Evolutionary conservation across 2,329 filamentous ascomycete genomes (phyloP).

Genomic region (Penicillium expansum): DNA sequence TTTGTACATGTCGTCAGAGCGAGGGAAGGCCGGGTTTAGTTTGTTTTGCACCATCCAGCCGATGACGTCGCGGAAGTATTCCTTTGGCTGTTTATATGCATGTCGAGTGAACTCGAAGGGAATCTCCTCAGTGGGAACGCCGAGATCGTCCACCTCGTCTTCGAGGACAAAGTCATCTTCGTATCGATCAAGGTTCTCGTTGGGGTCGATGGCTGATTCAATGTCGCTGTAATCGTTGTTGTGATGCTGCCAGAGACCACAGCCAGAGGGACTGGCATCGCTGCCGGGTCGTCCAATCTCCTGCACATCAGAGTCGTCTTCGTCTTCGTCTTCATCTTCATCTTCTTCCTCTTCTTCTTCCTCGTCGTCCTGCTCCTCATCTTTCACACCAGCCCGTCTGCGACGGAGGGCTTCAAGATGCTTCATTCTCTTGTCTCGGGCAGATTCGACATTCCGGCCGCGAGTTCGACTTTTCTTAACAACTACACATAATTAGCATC

Average conservation of each 20-base stretch:
- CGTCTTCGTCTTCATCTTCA: conserved; percentile 1
- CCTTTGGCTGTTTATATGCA: conserved; percentile 64
- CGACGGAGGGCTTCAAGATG: conserved; percentile 45
- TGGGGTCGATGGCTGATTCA: conserved; percentile 26
- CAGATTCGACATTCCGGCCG: conserved; percentile 39
- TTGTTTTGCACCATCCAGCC: conserved; percentile 82
- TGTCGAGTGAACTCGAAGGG: conserved; percentile 68
- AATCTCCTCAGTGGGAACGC: conserved; percentile 57
- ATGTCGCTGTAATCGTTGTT: conserved; percentile 31
- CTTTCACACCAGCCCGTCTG: conserved; percentile 42
- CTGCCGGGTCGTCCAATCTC: conserved; percentile 4
- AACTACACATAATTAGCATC: conserved; percentile 22
- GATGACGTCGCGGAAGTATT: conserved; percentile 70
- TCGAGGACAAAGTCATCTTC: conserved; percentile 65
- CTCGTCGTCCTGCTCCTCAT: conserved; percentile 30
- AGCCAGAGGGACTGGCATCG: background rate
- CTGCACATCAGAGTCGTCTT: conserved; percentile 18
- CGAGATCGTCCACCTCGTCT: conserved; percentile 59
- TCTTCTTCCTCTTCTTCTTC: conserved; percentile 13
- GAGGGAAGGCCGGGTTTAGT: conserved; percentile 67
- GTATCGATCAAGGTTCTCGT: conserved; percentile 53
- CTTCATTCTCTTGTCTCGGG: conserved; percentile 38
- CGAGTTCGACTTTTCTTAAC: conserved; percentile 42
- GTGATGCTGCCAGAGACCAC: conserved; percentile 8
- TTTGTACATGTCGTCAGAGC: conserved; percentile 62